These are phyloP conservation scores for Coniophora puteana DNA, from an alignment of 1,284 basidiomycete genomes.

Conservation along the genomic window DNA sequence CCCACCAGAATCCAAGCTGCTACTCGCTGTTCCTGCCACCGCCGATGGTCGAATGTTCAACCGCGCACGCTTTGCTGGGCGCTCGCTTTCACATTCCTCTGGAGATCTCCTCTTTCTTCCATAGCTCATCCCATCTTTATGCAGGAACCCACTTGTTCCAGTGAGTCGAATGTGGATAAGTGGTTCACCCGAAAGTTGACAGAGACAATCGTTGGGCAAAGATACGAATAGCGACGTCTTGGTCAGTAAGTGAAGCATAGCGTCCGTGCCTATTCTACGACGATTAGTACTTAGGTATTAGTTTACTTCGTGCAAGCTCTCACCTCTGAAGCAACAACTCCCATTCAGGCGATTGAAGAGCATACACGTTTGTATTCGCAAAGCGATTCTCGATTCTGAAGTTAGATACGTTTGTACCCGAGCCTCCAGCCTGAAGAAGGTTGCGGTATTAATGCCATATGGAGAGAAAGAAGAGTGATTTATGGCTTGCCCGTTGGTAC, in stretches of 20 bases:
- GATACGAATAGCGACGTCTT: conserved; percentile 70
- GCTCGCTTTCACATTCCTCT: conserved; percentile 7
- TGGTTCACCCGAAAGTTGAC: conserved; percentile 74
- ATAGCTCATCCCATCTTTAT: no score
- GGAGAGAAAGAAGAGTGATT: neutral
- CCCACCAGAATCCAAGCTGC: conserved; percentile 7
- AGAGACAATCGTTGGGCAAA: conserved; percentile 76
- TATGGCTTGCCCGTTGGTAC: conserved; percentile 49
- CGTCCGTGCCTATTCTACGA: conserved; percentile 65
- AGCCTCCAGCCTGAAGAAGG: conserved; percentile 13
- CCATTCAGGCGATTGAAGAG: conserved; percentile 67
- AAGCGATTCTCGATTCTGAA: conserved; percentile 54
- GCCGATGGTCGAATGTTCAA: conserved; percentile 7
- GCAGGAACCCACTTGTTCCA: no score
- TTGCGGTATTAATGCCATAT: neutral
- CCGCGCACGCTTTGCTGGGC: conserved; percentile 23
- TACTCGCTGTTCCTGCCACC: no score
- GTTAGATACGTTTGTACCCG: conserved; percentile 18
- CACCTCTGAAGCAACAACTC: conserved; percentile 59
- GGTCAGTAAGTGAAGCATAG: conserved; percentile 71
- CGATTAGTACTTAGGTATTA: conserved; percentile 2
- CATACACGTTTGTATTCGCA: conserved; percentile 73
- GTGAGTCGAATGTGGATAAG: conserved; percentile 46
- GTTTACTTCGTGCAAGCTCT: conserved; percentile 9
- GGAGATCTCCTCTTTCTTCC: conserved; percentile 18